Percentiles rank a stretch among this genome's conserved stretches.
Conservation (phyloP, 768 basidiomycete genomes). For the Lactifluus subvellereus region DNA sequence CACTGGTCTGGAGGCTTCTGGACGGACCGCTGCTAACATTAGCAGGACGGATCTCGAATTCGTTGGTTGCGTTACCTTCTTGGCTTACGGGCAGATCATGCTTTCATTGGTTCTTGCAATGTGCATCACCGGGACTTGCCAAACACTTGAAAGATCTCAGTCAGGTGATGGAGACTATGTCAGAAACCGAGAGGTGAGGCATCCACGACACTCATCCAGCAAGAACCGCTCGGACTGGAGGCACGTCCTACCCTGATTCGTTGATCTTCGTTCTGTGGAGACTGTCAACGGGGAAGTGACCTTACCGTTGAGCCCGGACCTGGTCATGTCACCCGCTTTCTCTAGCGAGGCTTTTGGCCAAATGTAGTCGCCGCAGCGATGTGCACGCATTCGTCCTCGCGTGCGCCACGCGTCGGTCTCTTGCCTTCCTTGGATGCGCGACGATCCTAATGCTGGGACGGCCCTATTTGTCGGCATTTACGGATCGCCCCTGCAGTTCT, state of each 20-base stretch:
- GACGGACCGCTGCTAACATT: constrained; percentile 3
- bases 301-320: constrained; percentile 17
- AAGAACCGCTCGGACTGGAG: constrained; percentile 5
- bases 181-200: constrained; percentile 8
- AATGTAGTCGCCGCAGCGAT: constrained; percentile 16
- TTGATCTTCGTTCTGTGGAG: constrained; percentile 16
- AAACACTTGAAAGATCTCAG: not conserved
- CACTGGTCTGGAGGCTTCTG: constrained; percentile 4
- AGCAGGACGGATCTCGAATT: constrained; percentile 6
- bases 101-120: constrained; percentile 11
- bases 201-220: not conserved
- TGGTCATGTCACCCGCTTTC: constrained; percentile 6
- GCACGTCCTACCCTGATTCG: constrained; percentile 7
- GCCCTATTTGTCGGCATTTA: not conserved
- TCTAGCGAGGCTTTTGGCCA: not conserved
- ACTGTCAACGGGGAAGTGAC: constrained; percentile 10
- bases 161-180: constrained; percentile 3
- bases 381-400: constrained; percentile 17
- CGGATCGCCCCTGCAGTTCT: not conserved
- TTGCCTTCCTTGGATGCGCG: constrained; percentile 10
- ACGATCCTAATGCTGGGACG: constrained; percentile 8
- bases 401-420: constrained; percentile 20
- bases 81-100: not conserved
- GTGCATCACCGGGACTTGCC: constrained; percentile 8
- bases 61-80: not conserved